phyloP scores from a whole-genome alignment of 768 basidiomycete species.

The Mrakia frigida region DNA sequence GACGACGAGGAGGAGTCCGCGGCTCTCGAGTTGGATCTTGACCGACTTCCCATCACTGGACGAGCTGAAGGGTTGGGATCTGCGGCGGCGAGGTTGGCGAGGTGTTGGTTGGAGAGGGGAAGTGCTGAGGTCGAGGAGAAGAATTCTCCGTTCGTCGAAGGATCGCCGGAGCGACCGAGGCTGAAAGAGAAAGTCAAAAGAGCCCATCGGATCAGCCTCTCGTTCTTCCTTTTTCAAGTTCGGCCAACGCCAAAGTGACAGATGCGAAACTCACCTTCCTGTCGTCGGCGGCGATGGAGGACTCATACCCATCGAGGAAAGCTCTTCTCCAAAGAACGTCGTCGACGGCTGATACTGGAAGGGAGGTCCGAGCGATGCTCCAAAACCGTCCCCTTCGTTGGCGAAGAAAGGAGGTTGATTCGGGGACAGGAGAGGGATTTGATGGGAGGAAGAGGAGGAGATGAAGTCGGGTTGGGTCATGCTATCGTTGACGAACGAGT shows the following conservation, averaged over 20 bases:
- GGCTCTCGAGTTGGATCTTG: slow-evolving; percentile 3
- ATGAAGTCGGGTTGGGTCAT: slow-evolving; percentile 6
- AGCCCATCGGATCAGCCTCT: not conserved
- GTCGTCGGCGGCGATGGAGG: slow-evolving; percentile 14
- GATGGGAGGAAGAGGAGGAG: not conserved
- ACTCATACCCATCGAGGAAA: not conserved
- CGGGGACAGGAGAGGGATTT: not conserved
- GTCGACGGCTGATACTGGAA: slow-evolving; percentile 6
- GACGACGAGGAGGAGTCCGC: not conserved
- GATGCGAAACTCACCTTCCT: not conserved
- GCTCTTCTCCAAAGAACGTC: slow-evolving; percentile 1
- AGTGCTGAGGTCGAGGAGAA: not conserved
- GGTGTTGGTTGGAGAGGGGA: slow-evolving; percentile 9
- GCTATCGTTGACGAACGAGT: slow-evolving; percentile 2
- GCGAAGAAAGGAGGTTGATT: not conserved
- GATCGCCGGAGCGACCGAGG: slow-evolving; percentile 3
- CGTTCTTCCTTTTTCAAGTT: not conserved
- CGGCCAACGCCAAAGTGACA: not conserved
- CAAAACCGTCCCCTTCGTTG: not conserved
- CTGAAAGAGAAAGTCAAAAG: not conserved
- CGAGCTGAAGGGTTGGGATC: not conserved
- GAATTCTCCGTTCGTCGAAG: not conserved
- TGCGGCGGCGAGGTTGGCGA: slow-evolving; percentile 14
- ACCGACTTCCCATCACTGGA: slow-evolving; percentile 11
- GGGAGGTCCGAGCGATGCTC: not conserved